A percentile compares a stretch with the other conserved stretches of the same genome.
Conservation (phyloP, 2,329 filamentous ascomycete species). For the Fusarium subglutinans region DNA sequence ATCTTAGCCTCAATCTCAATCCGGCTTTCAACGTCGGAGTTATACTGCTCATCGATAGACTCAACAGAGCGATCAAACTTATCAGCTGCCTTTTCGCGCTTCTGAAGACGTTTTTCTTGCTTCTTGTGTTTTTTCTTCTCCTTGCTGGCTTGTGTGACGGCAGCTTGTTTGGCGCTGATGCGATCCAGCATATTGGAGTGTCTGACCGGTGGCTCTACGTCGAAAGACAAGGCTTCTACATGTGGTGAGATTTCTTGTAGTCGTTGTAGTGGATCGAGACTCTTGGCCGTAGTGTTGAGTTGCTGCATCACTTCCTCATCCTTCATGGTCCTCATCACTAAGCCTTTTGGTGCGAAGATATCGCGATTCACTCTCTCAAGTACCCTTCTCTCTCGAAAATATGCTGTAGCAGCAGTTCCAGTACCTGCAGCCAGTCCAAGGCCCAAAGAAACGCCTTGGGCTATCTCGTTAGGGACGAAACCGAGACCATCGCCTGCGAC, state of each 20-base stretch:
- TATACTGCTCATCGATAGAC: constrained; percentile 4
- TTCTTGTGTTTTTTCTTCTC: constrained; percentile 11
- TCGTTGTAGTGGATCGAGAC: constrained; percentile 1
- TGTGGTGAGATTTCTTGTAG: not conserved
- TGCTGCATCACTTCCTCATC: constrained; percentile 8
- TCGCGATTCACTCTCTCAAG: not conserved
- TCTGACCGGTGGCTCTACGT: not conserved
- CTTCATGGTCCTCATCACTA: constrained; percentile 8
- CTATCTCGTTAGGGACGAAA: not conserved
- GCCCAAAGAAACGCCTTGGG: constrained; percentile 3
- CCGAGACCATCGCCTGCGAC: constrained; percentile 7
- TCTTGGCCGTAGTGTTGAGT: not conserved
- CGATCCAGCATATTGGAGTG: constrained; percentile 7
- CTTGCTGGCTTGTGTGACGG: not conserved
- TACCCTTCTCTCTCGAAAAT: constrained; percentile 1
- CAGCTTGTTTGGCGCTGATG: constrained; percentile 15
- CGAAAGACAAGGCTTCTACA: not conserved
- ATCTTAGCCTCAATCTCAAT: not conserved
- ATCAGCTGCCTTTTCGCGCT: not conserved
- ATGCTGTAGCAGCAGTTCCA: constrained; percentile 2
- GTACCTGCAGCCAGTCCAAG: constrained; percentile 7
- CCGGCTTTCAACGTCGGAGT: not conserved
- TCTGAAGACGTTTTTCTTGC: not conserved
- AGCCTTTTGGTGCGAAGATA: not conserved
- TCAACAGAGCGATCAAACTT: constrained; percentile 1